Conservation (phyloP, 441 rosid genomes). For the Omphalea diandra region DNA sequence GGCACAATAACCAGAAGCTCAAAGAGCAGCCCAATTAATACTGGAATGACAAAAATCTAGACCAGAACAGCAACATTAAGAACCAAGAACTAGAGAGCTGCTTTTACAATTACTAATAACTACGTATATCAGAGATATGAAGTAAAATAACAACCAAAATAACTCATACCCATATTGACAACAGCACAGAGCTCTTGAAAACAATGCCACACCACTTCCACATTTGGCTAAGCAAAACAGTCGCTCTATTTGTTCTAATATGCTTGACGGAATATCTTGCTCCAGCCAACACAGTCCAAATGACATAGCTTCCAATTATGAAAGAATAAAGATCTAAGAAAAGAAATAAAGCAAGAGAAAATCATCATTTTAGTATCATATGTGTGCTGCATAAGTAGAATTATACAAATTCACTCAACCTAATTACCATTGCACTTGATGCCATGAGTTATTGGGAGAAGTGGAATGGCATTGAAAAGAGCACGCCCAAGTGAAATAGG, state of each 20-base stretch:
- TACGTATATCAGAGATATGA: background rate
- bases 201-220: constrained; percentile 91
- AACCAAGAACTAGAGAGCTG: constrained; percentile 1
- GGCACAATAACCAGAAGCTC: constrained; percentile 99
- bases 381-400: background rate
- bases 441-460: constrained; percentile 95
- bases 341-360: constrained; percentile 14
- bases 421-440: constrained; percentile 90
- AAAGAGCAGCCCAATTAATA: constrained; percentile 84
- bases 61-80: constrained; percentile 10
- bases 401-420: constrained; percentile 5
- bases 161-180: constrained; percentile 82
- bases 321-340: constrained; percentile 81
- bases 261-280: constrained; percentile 78
- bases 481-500: constrained; percentile 92
- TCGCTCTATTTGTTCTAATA: constrained; percentile 63
- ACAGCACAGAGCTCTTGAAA: constrained; percentile 66
- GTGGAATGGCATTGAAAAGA: constrained; percentile 85
- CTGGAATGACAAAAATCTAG: constrained; percentile 86
- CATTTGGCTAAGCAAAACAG: constrained; percentile 59
- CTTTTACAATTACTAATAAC: background rate
- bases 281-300: constrained; percentile 88
- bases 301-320: constrained; percentile 86
- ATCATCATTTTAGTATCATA: constrained; percentile 22
- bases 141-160: background rate